Conservation (phyloP, 148 eudicot species). For the Nyssa sinensis region DNA sequence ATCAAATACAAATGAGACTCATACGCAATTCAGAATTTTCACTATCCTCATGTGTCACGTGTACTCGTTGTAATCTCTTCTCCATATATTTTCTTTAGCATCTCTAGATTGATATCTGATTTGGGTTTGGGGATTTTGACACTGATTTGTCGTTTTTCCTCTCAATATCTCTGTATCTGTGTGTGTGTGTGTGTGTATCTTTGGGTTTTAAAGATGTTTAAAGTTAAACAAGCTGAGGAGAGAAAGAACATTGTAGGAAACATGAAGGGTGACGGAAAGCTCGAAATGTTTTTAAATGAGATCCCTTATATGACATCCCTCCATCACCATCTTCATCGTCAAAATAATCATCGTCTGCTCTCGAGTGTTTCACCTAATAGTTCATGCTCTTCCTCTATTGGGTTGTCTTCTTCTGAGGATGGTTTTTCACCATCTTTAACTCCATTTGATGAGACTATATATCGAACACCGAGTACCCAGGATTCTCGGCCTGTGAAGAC, state of each 20-base stretch:
- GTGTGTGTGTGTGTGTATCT: not conserved
- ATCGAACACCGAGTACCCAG: slow-evolving; percentile 27
- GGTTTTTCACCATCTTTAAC: slow-evolving; percentile 38
- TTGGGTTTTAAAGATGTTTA: slow-evolving; percentile 19
- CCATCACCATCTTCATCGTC: slow-evolving; percentile 13
- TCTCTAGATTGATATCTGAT: slow-evolving; percentile 27
- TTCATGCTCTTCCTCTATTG: slow-evolving; percentile 24
- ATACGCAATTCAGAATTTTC: no score
- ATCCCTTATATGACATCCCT: no score
- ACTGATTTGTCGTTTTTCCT: slow-evolving; percentile 2
- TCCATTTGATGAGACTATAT: slow-evolving; percentile 24
- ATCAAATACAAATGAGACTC: slow-evolving; percentile 11
- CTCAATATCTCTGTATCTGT: not conserved
- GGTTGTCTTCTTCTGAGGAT: slow-evolving; percentile 21
- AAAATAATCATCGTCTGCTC: slow-evolving; percentile 18
- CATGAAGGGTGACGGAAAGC: slow-evolving; percentile 32
- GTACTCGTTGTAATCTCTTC: slow-evolving; percentile 13
- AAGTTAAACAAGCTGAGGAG: slow-evolving; percentile 3
- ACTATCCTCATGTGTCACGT: slow-evolving; percentile 15
- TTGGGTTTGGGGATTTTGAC: slow-evolving; percentile 25
- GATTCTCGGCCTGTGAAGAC: slow-evolving; percentile 23
- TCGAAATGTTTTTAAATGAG: slow-evolving; percentile 32
- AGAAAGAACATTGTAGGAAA: slow-evolving; percentile 20
- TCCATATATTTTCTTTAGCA: slow-evolving; percentile 2
- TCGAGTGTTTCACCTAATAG: not conserved